Evolutionary conservation across 1,284 basidiomycete genomes (phyloP), one percentile per base, ranked within the genome.

Genomic region (Cryptococcus sp.): DNA sequence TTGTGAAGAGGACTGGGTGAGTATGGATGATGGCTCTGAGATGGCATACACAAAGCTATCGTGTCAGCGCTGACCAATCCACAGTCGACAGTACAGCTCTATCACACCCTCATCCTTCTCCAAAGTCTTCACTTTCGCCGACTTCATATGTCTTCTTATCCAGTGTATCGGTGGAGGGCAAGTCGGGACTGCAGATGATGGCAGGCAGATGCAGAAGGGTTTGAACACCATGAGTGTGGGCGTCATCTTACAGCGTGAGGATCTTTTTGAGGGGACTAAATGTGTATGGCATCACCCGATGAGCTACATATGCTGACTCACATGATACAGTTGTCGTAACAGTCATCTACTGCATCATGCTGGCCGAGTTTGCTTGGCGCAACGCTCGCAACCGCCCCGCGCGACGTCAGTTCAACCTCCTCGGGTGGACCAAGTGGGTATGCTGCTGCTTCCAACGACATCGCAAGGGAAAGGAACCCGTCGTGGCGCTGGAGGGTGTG

Each of bases 291-390:
- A 57, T 72, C 46, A 56, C 4, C 23, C 5, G 38, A 15, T 23
- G 4, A 6, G 2, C 20, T 47, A 50, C 16, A 36, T 52, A 44
- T 50, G 16, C 46, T 20, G 5, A 37, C 21, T 21, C 21, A n/a
- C 20, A 24, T 8, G 15, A 4, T 24, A 3, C 38, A 64, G 60
- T 66, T 24, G 61, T 69, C 40, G 62, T 76, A 46, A 77, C 76
- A 53, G 53, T 70, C 28, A 46, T 75, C 21, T 77, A 65, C 60
- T 66, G 57, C 13, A 15, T 60, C 15, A 50, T 73, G 33, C 61
- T 67, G 13, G 43, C 52, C 49, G 70, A 71, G 48, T 73, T 69
- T 53, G 45, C 70, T 49, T 60, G 55, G 42, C 64, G 73, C 16
- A 65, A 55, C 46, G 37, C 50, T 8, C 46, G 48, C 39, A 42